phyloP scores from a whole-genome alignment of 2,329 filamentous ascomycete species.

The Magnaporthales sp. region DNA sequence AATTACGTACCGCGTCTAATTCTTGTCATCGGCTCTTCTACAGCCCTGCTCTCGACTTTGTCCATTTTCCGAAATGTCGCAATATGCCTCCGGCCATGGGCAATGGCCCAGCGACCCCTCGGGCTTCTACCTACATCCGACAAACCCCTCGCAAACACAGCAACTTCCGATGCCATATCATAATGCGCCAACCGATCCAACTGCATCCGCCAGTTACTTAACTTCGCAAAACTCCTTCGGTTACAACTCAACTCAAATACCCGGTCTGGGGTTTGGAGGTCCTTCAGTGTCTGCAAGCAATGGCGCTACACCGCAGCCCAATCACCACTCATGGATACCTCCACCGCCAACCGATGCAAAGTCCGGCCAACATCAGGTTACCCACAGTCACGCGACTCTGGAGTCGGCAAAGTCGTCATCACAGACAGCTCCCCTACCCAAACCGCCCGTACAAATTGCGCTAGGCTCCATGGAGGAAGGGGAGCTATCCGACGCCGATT shows the following conservation, averaged over 20 bases:
- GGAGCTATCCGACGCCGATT: slow-evolving; percentile 64
- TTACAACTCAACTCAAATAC: slow-evolving; percentile 28
- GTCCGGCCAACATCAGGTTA: background rate
- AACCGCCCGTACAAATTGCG: background rate
- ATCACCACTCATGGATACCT: background rate
- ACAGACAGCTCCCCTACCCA: background rate
- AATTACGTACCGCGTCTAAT: background rate
- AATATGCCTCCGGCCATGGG: slow-evolving; percentile 26
- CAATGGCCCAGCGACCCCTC: slow-evolving; percentile 10
- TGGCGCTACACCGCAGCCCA: background rate
- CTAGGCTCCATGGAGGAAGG: slow-evolving; percentile 52
- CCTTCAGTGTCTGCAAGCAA: slow-evolving; percentile 5
- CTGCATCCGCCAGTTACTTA: slow-evolving; percentile 15
- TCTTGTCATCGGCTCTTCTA: background rate
- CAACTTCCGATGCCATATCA: slow-evolving; percentile 10
- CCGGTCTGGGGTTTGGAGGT: slow-evolving; percentile 26
- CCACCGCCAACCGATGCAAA: background rate
- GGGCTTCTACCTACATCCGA: slow-evolving; percentile 8
- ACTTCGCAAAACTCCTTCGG: slow-evolving; percentile 25
- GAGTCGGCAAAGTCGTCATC: background rate
- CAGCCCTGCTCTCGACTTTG: background rate
- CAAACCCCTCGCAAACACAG: background rate
- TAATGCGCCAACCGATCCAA: slow-evolving; percentile 11
- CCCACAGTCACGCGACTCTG: background rate
- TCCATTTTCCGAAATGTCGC: slow-evolving; percentile 23